Base-by-base conservation (phyloP, 192 early-diverging fungal species). In the Rhizoclosmatium sp. region DNA sequence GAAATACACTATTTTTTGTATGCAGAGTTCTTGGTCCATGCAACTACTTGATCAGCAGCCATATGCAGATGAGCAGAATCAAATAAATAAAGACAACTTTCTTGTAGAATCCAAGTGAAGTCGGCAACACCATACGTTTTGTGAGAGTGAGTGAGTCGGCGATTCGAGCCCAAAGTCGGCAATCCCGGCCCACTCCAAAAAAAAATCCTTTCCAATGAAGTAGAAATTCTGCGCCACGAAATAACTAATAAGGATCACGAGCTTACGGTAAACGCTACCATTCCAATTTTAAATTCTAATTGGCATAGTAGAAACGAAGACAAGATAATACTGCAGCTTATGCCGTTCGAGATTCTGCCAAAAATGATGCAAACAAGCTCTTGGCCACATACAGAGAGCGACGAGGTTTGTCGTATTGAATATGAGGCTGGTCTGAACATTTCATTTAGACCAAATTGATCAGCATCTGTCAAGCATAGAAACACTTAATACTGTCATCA, bases 311-410 rank as follows among this genome's bases (percentile, higher is more conserved):
- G 89, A 88, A 80, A 84, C 68, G 83, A 62, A 62, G 81, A 45
- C 90, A 90, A 82, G 83, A 83, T 14, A 91, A 89, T 80, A 84
- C 83, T 4, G 87, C 90, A 2, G 82, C 80, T 14, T 91, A 91
- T 68, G 82, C 89, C 1, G 70, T 79, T 44, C 73, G 90, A 71
- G 90, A 91, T 74, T 59, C 80, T n/a, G 77, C 80, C n/a, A 89
- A 87, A 72, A 91, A 91, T 74, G 90, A 91, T 47, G 88, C 86
- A 46, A 91, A 91, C 79, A 91, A 91, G 77, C 66, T 87, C 3
- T 71, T 88, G 48, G 59, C 81, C n/a, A 76, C 78, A 56, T 90
- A 89, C 64, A 69, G 85, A 23, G 90, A 90, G 54, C 65, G 82
- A 49, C 71, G 89, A 80, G 89, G 84, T 88, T 14, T 7, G 67